These are phyloP conservation scores for Sphenostylis stenocarpa DNA, from an alignment of 306 rosid genomes.

Conservation along the genomic window DNA sequence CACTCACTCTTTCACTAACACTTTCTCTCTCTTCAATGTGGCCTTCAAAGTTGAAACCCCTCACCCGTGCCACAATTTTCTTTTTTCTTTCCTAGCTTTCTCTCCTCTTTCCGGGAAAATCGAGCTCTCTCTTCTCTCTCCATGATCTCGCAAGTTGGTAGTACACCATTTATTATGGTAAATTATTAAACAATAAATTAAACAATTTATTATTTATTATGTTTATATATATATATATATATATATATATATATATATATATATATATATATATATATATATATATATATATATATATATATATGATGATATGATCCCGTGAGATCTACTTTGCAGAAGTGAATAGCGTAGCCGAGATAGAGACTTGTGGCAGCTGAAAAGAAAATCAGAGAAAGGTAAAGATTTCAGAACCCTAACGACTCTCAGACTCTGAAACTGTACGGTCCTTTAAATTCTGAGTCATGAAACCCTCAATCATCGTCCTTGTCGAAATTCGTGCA, in stretches of 20 bases:
- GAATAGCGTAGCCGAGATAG: constrained; percentile 23
- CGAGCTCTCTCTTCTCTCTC: constrained; percentile 6
- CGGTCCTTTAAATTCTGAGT: not conserved
- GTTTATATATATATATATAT: not conserved
- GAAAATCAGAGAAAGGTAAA: constrained; percentile 39
- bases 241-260: no score
- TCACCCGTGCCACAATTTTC: constrained; percentile 21
- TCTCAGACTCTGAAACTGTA: not conserved
- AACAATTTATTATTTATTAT: not conserved
- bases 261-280: no score
- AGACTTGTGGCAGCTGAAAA: constrained; percentile 39
- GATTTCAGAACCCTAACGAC: constrained; percentile 51
- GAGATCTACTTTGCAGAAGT: constrained; percentile 58
- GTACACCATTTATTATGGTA: not conserved
- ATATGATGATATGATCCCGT: constrained; percentile 22
- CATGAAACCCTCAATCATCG: constrained; percentile 24
- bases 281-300: not conserved
- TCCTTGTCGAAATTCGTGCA: constrained; percentile 33
- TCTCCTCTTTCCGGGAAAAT: constrained; percentile 21
- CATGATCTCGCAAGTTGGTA: not conserved
- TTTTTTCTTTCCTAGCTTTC: not conserved
- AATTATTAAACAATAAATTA: not conserved
- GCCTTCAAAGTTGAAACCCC: constrained; percentile 43
- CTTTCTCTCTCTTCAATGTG: constrained; percentile 57
- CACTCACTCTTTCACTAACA: constrained; percentile 27